Evolutionary conservation across 352 stramenopile species (phyloP).

Genomic region (Globisporangium megalacanthum): DNA sequence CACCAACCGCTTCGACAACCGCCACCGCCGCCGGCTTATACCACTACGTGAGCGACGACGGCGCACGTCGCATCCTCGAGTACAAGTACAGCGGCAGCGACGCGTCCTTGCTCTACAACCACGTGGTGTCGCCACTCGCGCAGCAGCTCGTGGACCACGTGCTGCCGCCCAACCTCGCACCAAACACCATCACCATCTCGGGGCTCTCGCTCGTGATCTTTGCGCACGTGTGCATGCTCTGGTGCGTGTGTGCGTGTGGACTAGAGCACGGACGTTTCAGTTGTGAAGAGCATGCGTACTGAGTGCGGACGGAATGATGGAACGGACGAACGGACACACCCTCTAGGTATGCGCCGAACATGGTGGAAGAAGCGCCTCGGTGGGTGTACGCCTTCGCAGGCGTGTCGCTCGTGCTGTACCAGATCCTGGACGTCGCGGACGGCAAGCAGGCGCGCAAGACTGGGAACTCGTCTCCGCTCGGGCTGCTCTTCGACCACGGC

Average conservation of each 20-base stretch:
- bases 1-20: not conserved
- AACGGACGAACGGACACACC: constrained; percentile 10
- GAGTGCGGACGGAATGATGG: constrained; percentile 23
- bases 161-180: constrained; percentile 61
- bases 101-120: constrained; percentile 77
- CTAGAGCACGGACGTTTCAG: no score
- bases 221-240: constrained; percentile 74
- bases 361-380: constrained; percentile 60
- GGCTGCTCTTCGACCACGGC: constrained; percentile 81
- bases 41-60: constrained; percentile 66
- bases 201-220: constrained; percentile 63
- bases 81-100: constrained; percentile 88
- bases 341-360: constrained; percentile 78
- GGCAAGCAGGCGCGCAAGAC: constrained; percentile 86
- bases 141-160: constrained; percentile 74
- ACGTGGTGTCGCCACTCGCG: constrained; percentile 69
- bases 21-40: constrained; percentile 16
- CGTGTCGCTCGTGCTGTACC: constrained; percentile 67
- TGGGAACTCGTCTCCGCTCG: constrained; percentile 80
- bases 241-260: constrained; percentile 15
- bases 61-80: constrained; percentile 56
- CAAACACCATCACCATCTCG: constrained; percentile 82
- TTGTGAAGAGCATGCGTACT: not conserved
- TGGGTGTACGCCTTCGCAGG: constrained; percentile 72
- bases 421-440: constrained; percentile 83